A percentile compares a stretch with the other conserved stretches of the same genome.
Conservation (phyloP, 1,284 basidiomycete genomes). For the Rhizoctonia solani region DNA sequence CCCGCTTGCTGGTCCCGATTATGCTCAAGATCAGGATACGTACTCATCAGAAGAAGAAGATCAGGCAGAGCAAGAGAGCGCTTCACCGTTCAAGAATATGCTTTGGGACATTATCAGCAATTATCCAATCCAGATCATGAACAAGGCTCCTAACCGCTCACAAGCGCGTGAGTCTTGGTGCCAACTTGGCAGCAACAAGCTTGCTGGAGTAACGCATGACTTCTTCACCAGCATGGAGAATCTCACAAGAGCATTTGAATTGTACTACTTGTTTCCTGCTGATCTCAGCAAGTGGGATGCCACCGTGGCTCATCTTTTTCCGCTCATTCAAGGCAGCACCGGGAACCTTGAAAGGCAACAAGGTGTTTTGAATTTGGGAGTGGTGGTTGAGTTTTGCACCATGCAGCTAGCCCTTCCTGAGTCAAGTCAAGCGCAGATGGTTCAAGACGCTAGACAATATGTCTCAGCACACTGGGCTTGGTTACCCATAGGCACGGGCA, state of each 20-base stretch:
- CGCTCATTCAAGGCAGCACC: not conserved
- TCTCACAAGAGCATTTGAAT: not conserved
- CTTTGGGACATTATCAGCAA: not conserved
- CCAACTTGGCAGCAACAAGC: not conserved
- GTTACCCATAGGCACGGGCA: slow-evolving; percentile 6
- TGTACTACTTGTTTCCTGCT: not conserved
- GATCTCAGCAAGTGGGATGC: not conserved
- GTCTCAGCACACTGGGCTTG: slow-evolving; percentile 4
- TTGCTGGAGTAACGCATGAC: not conserved
- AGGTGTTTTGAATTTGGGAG: not conserved
- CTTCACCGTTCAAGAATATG: not conserved
- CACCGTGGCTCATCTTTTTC: not conserved
- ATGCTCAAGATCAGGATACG: not conserved
- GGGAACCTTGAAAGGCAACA: not conserved
- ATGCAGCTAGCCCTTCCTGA: not conserved
- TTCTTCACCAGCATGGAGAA: not conserved
- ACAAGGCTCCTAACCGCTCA: slow-evolving; percentile 3
- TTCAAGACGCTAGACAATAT: not conserved
- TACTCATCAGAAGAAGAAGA: slow-evolving; percentile 13
- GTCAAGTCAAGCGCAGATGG: not conserved
- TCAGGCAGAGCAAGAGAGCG: not conserved
- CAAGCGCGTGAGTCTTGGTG: not conserved
- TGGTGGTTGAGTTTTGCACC: not conserved
- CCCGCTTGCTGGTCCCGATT: not conserved
- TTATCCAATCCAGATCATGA: slow-evolving; percentile 11